Evolutionary conservation across 305 asterid species (phyloP).

Genomic region (Coffea humblotiana): DNA sequence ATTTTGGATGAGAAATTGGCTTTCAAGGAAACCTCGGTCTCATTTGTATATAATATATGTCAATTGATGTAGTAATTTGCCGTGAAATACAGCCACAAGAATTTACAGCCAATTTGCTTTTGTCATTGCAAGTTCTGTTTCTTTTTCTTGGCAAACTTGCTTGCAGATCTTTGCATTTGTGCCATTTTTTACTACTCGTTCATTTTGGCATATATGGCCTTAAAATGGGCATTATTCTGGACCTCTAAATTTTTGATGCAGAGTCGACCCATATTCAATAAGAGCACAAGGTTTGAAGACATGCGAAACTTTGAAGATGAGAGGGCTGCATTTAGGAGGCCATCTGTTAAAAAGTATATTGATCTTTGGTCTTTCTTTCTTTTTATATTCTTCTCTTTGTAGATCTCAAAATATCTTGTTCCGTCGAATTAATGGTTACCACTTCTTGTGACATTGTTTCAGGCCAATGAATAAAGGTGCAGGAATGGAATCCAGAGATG

Average conservation of each 20-base stretch:
- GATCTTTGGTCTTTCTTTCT: neutral
- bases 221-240: neutral
- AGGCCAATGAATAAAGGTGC: conserved; percentile 67
- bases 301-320: conserved; percentile 77
- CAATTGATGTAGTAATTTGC: neutral
- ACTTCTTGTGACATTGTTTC: conserved; percentile 27
- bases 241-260: conserved; percentile 36
- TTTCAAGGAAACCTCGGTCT: neutral
- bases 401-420: neutral
- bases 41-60: neutral
- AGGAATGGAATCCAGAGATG: conserved; percentile 74
- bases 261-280: conserved; percentile 97
- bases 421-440: conserved; percentile 10
- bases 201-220: neutral
- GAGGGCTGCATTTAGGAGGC: conserved; percentile 56
- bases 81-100: neutral
- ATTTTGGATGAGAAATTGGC: neutral
- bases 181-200: neutral
- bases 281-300: conserved; percentile 94
- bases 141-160: neutral
- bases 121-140: neutral
- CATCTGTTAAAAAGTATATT: conserved; percentile 63
- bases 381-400: neutral
- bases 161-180: neutral
- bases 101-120: neutral